Base-by-base conservation (phyloP, 768 basidiomycete species). In the Kwoniella sp. region DNA sequence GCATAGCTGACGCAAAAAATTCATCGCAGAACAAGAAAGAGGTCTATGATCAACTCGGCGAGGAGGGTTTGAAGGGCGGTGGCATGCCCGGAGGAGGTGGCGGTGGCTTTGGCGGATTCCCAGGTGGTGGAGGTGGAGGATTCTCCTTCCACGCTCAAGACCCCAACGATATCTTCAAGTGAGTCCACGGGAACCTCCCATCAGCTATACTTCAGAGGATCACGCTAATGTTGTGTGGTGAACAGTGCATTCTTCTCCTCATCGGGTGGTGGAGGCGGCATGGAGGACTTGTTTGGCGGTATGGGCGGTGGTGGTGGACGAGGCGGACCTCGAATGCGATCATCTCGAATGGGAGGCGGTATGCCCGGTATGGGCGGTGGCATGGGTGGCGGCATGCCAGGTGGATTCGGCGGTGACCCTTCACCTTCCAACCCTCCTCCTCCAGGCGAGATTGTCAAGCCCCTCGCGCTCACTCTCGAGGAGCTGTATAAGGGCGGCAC, bases 141-240 rank as follows among this genome's bases (percentile, higher is more conserved):
- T 3, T 60, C 52, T 58, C 44, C n/a, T 96, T 89, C 82, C 80
- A 83, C 6, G 91, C 94, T 1, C 80, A 85, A 25, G 92, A 96
- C 73, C 92, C 94, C 13, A 84, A 89, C 64, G 89, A 88, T 74
- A 87, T 97, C 78, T 96, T 97, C 79, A 88, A 90, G 90, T 89
- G 77, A 81, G 91, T 85, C 1, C 22, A 33, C 52, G 33, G 13
- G 33, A n/a, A n/a, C n/a, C n/a, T n/a, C n/a, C n/a, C n/a, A n/a
- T n/a, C n/a, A n/a, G n/a, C n/a, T n/a, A n/a, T n/a, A n/a, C n/a
- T n/a, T n/a, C n/a, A n/a, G n/a, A n/a, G n/a, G n/a, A n/a, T n/a
- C n/a, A n/a, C n/a, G n/a, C n/a, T n/a, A n/a, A n/a, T n/a, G n/a
- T n/a, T n/a, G n/a, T n/a, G n/a, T n/a, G n/a, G 17, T 48, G 1